Percentiles rank a stretch among this genome's conserved stretches.
Conservation (phyloP, 768 basidiomycete genomes). For the Amanita exitialis region DNA sequence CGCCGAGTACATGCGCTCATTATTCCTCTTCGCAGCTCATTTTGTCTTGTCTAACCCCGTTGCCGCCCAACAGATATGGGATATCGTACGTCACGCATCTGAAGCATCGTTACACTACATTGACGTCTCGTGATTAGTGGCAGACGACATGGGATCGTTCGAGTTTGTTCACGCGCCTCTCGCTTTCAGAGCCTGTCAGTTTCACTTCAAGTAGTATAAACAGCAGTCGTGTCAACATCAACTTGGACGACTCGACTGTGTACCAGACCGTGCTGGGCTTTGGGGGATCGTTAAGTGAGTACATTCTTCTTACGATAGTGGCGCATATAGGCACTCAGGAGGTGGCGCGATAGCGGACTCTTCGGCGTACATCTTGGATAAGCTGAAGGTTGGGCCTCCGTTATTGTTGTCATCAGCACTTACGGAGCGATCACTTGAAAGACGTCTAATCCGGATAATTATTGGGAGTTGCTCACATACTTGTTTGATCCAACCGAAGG, state of each 20-base stretch:
- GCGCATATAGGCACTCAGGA: neutral
- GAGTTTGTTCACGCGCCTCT: conserved; percentile 40
- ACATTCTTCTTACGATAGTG: neutral
- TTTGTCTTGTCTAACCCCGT: conserved; percentile 14
- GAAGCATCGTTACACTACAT: neutral
- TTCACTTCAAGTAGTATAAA: conserved; percentile 44
- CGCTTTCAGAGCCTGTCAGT: conserved; percentile 40
- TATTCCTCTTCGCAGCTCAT: conserved; percentile 3
- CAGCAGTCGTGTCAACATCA: conserved; percentile 48
- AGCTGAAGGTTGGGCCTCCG: conserved; percentile 44
- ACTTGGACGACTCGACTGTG: conserved; percentile 40
- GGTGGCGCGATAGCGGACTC: conserved; percentile 47
- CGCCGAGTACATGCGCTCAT: neutral
- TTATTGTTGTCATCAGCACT: neutral
- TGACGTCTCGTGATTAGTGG: conserved; percentile 28
- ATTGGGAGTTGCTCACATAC: conserved; percentile 46
- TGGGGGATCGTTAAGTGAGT: conserved; percentile 52
- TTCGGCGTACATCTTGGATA: conserved; percentile 47
- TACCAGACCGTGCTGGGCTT: conserved; percentile 61
- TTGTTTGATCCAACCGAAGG: conserved; percentile 57
- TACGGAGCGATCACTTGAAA: conserved; percentile 12
- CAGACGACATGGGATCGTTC: conserved; percentile 47
- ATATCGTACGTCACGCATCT: conserved; percentile 29
- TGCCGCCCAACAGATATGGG: conserved; percentile 43
- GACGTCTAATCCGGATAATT: conserved; percentile 44